Conservation (phyloP, 108 stramenopile genomes). For the Epithemia pelagica region DNA sequence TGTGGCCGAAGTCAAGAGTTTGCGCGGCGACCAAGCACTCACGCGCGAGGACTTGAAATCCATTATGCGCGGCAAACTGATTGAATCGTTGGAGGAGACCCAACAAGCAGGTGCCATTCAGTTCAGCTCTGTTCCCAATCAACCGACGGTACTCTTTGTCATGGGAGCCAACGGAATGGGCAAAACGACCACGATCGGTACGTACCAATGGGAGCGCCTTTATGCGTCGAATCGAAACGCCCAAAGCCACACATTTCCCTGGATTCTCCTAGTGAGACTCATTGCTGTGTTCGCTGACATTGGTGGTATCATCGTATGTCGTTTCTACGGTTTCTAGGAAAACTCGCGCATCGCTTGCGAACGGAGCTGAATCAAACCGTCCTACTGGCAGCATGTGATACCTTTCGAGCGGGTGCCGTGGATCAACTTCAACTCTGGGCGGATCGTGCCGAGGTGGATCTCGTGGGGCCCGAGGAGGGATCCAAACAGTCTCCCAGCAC, state of each 20-base stretch:
- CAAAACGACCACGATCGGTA: conserved; percentile 49
- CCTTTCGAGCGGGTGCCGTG: conserved; percentile 93
- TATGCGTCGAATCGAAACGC: not conserved
- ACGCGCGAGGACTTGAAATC: conserved; percentile 66
- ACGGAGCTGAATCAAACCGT: conserved; percentile 80
- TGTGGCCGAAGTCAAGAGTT: conserved; percentile 58
- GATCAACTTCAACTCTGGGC: conserved; percentile 92
- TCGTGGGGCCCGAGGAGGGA: conserved; percentile 63
- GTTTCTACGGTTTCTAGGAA: too few species aligned
- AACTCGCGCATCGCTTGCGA: conserved; percentile 78
- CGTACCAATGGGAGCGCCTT: too few species aligned
- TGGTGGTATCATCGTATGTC: too few species aligned
- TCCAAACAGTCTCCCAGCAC: conserved; percentile 42
- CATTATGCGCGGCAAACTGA: conserved; percentile 67
- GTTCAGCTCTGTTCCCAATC: conserved; percentile 34
- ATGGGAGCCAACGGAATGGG: conserved; percentile 93
- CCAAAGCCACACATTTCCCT: too few species aligned
- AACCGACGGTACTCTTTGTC: conserved; percentile 69
- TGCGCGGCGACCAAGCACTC: conserved; percentile 39
- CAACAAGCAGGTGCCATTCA: conserved; percentile 42
- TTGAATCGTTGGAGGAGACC: conserved; percentile 41
- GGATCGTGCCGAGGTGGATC: conserved; percentile 76
- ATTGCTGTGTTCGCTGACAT: too few species aligned
- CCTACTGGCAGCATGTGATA: conserved; percentile 89
- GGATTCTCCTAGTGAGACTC: too few species aligned